Conservation (phyloP, 2,329 filamentous ascomycete genomes). For the Monosporascus sp. region DNA sequence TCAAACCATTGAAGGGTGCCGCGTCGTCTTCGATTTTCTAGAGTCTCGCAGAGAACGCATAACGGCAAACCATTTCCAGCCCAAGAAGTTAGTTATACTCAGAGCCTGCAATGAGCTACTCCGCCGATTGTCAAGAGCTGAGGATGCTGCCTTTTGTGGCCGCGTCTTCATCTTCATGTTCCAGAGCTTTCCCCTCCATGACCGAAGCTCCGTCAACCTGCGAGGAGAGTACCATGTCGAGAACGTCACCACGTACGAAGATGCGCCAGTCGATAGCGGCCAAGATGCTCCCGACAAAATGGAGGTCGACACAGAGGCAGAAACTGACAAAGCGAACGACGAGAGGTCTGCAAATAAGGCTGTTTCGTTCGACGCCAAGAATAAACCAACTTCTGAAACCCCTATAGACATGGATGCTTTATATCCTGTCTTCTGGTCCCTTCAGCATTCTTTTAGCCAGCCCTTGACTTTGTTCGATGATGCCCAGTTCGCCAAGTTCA, state of each 20-base stretch:
- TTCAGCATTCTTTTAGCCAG: constrained; percentile 88
- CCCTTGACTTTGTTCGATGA: constrained; percentile 76
- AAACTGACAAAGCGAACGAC: constrained; percentile 26
- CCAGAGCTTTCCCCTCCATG: constrained; percentile 92
- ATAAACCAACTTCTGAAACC: constrained; percentile 37
- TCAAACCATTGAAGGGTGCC: constrained; percentile 88
- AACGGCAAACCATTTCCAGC: constrained; percentile 71
- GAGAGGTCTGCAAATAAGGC: constrained; percentile 35
- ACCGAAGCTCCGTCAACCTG: constrained; percentile 95
- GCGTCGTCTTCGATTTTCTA: constrained; percentile 87
- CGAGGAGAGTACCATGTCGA: constrained; percentile 94
- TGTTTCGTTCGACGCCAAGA: constrained; percentile 39
- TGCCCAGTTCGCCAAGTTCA: constrained; percentile 73
- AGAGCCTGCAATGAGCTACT: constrained; percentile 91
- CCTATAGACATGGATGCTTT: constrained; percentile 63
- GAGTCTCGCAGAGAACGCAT: constrained; percentile 89
- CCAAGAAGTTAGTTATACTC: constrained; percentile 85
- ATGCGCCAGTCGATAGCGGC: constrained; percentile 33
- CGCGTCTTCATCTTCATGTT: constrained; percentile 98
- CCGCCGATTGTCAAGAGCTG: constrained; percentile 86
- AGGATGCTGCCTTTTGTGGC: constrained; percentile 96
- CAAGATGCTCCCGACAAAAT: constrained; percentile 45
- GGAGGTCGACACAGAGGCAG: constrained; percentile 56
- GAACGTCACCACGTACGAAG: constrained; percentile 83
- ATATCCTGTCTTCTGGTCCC: constrained; percentile 89